Evolutionary conservation across 164 flowering plant genomes (phyloP).

Genomic region (Annona squamosa): DNA sequence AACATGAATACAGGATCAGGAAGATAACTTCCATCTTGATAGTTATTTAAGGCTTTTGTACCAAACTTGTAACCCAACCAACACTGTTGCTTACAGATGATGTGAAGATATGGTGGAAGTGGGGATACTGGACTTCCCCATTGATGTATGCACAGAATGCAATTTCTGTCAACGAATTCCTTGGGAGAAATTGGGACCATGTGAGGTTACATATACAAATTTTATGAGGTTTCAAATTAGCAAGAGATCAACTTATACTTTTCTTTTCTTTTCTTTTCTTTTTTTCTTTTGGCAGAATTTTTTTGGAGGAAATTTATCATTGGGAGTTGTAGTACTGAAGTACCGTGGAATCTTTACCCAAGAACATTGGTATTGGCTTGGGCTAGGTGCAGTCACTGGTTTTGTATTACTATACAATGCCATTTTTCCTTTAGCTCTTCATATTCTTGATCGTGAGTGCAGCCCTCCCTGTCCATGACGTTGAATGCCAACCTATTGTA

Average conservation of each 20-base stretch:
- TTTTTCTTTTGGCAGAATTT: conserved; percentile 1
- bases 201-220: neutral
- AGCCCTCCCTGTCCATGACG: neutral
- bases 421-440: conserved; percentile 20
- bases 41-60: neutral
- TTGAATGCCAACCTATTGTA: neutral
- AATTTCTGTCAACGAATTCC: conserved; percentile 62
- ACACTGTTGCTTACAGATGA: neutral
- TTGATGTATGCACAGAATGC: conserved; percentile 61
- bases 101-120: conserved; percentile 51
- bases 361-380: conserved; percentile 35
- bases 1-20: too few species aligned
- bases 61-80: neutral
- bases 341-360: conserved; percentile 19
- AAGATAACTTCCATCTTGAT: neutral
- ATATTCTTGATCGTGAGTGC: conserved; percentile 29
- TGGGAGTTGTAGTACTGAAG: conserved; percentile 23
- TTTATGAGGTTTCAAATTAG: neutral
- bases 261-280: neutral
- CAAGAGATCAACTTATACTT: neutral
- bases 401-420: conserved; percentile 22
- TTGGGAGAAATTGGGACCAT: conserved; percentile 62
- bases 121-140: conserved; percentile 88
- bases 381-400: conserved; percentile 27
- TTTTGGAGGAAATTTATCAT: conserved; percentile 6